Evolutionary conservation across 345 rosid genomes (phyloP), one percentile per base, ranked within the genome.

Genomic region (Theobroma cacao): DNA sequence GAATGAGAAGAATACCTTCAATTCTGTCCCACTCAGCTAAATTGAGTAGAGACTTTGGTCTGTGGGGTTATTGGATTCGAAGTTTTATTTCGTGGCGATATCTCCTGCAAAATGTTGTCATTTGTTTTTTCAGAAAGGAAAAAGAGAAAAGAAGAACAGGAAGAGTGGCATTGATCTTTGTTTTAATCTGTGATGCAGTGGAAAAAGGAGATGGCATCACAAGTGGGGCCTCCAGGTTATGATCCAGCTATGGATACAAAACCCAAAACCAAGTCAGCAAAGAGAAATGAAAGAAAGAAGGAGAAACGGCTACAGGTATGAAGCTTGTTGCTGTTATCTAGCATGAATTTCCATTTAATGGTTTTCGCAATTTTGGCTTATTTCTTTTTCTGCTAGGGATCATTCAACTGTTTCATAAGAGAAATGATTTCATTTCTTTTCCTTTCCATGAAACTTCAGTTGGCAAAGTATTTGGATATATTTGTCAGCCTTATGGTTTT

Each of bases 221-320:
- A 79, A 74, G 89, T 75, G 36, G 87, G 76, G 70, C 98, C 95
- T 70, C 99, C 98, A 1, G 99, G 99, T 78, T 96, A 90, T 83
- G 95, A 91, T 56, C 90, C 88, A 1, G 80, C 10, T 65, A 1
- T 64, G 24, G 94, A 89, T 82, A 67, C 87, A 70, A 96, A 91
- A 79, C 88, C 97, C n/a, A 96, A 91, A 87, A 88, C 94, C 2
- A 94, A 96, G 81, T 64, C 98, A 43, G 95, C 86, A 2, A 94
- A 90, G 84, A 91, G 89, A 81, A 92, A 96, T 26, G 98, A 91
- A 80, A 87, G 97, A 52, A 96, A 90, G 91, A 94, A 90, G 89
- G 98, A 96, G 89, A 94, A 94, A 87, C 82, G 90, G 81, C 79
- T 86, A 62, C 97, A 92, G 95, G 98, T 91, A 69, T 82, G 67